Conservation (phyloP, 108 stramenopile genomes). For the Skeletonema costatum region DNA sequence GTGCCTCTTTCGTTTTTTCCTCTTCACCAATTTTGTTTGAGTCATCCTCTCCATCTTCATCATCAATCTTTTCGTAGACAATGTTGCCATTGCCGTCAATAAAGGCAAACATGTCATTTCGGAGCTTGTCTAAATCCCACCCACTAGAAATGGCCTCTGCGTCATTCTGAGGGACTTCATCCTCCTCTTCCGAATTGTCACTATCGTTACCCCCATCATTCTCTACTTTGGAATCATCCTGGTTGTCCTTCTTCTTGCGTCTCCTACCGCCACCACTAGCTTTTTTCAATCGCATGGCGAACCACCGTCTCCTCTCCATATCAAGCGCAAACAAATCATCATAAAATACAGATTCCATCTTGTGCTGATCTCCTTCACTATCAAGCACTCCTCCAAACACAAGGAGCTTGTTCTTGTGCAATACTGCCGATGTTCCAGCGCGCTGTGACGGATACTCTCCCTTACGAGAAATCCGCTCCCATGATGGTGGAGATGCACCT, state of each 20-base stretch:
- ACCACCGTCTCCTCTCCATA: slow-evolving; percentile 86
- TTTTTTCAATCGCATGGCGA: slow-evolving; percentile 68
- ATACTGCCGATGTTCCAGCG: slow-evolving; percentile 67
- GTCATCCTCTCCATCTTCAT: slow-evolving; percentile 30
- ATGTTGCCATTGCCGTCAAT: slow-evolving; percentile 89
- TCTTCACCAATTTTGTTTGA: slow-evolving; percentile 1
- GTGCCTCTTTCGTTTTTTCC: slow-evolving; percentile 6
- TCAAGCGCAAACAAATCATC: slow-evolving; percentile 88
- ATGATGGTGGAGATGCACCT: slow-evolving; percentile 60
- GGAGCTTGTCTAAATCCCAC: slow-evolving; percentile 83
- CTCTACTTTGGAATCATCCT: slow-evolving; percentile 34
- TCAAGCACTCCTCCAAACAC: slow-evolving; percentile 90
- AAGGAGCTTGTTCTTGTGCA: slow-evolving; percentile 67
- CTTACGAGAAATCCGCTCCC: slow-evolving; percentile 77
- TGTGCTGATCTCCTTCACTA: slow-evolving; percentile 77
- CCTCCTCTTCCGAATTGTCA: slow-evolving; percentile 41
- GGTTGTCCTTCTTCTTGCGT: slow-evolving; percentile 40
- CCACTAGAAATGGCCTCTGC: slow-evolving; percentile 52
- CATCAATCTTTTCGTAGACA: slow-evolving; percentile 82
- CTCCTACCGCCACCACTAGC: slow-evolving; percentile 50
- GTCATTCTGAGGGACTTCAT: slow-evolving; percentile 20
- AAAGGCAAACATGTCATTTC: slow-evolving; percentile 90
- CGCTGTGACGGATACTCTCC: slow-evolving; percentile 71
- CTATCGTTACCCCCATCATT: slow-evolving; percentile 44
- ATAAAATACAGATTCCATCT: slow-evolving; percentile 81